Conservation (phyloP, 2,329 filamentous ascomycete species). For the Calonectria honghensis region DNA sequence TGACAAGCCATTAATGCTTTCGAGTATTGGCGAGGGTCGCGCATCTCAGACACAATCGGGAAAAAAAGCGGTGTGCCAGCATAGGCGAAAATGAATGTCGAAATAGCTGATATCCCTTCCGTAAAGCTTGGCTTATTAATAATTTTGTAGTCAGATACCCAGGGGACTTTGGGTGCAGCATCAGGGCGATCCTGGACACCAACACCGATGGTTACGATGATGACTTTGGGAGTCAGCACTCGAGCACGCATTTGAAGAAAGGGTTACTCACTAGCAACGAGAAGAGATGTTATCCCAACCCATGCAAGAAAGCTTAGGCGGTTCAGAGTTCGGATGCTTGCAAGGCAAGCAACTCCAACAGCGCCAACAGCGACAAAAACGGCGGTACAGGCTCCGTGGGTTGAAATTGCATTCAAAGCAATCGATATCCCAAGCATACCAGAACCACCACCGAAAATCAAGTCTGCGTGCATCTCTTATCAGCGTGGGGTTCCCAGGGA, state of each 20-base stretch:
- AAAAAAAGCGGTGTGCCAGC: conserved; percentile 61
- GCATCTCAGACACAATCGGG: conserved; percentile 58
- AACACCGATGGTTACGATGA: conserved; percentile 50
- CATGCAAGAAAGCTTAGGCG: conserved; percentile 29
- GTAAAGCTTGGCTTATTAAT: conserved; percentile 57
- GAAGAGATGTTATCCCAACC: conserved; percentile 12
- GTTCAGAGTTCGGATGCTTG: conserved; percentile 28
- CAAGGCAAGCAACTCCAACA: not conserved
- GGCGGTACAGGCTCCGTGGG: conserved; percentile 27
- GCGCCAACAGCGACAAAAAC: conserved; percentile 31
- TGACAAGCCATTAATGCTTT: conserved; percentile 54
- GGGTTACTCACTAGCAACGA: conserved; percentile 41
- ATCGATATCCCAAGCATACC: conserved; percentile 34
- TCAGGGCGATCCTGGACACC: conserved; percentile 48
- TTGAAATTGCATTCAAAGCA: conserved; percentile 24
- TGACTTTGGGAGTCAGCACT: conserved; percentile 28
- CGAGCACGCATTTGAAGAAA: not conserved
- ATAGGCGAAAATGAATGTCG: conserved; percentile 61
- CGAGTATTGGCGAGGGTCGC: conserved; percentile 54
- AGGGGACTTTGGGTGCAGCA: conserved; percentile 45
- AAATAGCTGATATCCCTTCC: conserved; percentile 57
- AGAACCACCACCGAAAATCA: conserved; percentile 29
- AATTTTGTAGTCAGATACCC: conserved; percentile 58
- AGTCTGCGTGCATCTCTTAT: not conserved
- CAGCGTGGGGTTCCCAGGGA: not conserved